Base-by-base conservation (phyloP, 257 asterid species). In the Nicotiana tabacum region DNA sequence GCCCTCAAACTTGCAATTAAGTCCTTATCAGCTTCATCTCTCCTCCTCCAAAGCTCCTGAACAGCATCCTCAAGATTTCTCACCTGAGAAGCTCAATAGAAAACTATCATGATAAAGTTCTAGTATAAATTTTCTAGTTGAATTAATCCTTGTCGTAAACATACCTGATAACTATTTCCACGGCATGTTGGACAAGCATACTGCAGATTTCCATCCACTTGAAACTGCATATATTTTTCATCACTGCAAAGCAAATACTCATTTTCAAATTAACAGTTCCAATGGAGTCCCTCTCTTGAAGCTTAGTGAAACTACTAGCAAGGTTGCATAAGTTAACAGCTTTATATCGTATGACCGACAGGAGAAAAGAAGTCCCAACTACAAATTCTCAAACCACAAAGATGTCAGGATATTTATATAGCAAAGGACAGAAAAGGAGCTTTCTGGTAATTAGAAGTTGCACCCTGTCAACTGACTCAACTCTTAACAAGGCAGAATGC, bases 41-140 rank as follows among this genome's bases (percentile, higher is more conserved):
- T 94, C 87, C 98, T 92, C 85, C 83, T 94, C 99, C 99, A 94
- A 72, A 96, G 98, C 94, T 94, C 99, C 90, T 88, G 93, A 85
- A 93, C 98, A 85, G 97, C 97, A 84, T 94, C 97, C 86, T 96
- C 98, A 80, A 86, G 92, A 85, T 87, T 89, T 80, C 87, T 90
- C 82, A 92, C 85, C 99, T 96, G 95, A 83, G 11, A 83, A 65
- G 76, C 70, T 32, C 68, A 30, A n/a, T 66, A 80, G 43, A 72
- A 10, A 81, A n/a, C 16, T 53, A 15, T 18, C 16, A 37, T 37
- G 56, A 16, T 67, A 80, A 9, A 5, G 74, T 61, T 16, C 80
- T 74, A 4, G 4, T 6, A 48, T 13, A 48, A 48, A 43, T 74
- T 74, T 74, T 27, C 74, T 33, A 77, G 51, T 39, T 65, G 80